Base-by-base conservation (phyloP, 805 yeast genomes). In the Blastobotrys parvus region DNA sequence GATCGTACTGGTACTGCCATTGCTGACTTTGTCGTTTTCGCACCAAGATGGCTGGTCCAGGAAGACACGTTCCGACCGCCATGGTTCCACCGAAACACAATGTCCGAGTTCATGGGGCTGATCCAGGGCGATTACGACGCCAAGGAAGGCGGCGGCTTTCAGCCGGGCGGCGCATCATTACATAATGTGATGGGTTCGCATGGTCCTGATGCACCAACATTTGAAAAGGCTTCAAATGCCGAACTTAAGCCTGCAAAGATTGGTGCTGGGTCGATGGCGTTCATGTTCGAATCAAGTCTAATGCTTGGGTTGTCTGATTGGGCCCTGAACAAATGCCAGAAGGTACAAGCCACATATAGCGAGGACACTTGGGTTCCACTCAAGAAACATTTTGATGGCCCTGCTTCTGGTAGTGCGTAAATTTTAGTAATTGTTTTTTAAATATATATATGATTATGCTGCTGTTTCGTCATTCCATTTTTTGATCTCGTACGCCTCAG, bases 121-220 rank as follows among this genome's bases (percentile, higher is more conserved):
- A 49, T 47, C 38, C 41, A 42, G 27, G 55, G 55, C 15, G 44
- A 41, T 39, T 50, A 49, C 20, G 54, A 52, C 38, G 56, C 52
- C 18, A 51, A 52, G 43, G 49, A 52, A 6, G 51, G 54, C 1
- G 54, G 48, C 15, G 61, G 55, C n/a, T 57, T 57, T 46, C 46
- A 37, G 2, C 61, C 61, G 6, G 61, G 61, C 17, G 59, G 61
- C n/a, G 61, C 61, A 2, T 56, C 60, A 15, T 36, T 57, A 32
- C 59, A 56, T 30, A 56, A 56, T 29, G 59, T 53, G 11, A 51
- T 57, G 50, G 48, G 58, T 2, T 47, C 61, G 10, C 61, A 56
- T 35, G 61, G 61, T 5, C 59, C 58, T 7, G 61, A 54, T 21
- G 48, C 54, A 16, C 52, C 38, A n/a, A 50, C 56, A 3, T 55